These are phyloP conservation scores for Phytophthora niederhauseri DNA, from an alignment of 352 stramenopile genomes.

Conservation along the genomic window DNA sequence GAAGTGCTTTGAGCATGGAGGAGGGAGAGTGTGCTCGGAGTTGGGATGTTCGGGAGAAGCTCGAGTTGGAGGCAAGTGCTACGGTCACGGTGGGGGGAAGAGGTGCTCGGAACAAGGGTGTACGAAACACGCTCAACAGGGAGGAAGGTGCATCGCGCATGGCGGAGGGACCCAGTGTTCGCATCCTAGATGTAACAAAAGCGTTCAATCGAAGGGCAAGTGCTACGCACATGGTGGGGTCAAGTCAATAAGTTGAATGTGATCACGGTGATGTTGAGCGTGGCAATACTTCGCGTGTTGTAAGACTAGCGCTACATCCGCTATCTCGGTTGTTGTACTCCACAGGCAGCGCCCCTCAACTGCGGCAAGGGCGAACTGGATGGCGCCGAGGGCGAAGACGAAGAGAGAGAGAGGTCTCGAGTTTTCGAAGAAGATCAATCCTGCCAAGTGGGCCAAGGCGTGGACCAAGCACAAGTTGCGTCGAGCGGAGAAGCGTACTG, in stretches of 20 bases:
- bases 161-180: neutral
- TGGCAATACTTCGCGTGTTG: no score
- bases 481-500: no score
- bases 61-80: constrained; percentile 5
- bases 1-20: constrained; percentile 2
- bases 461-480: no score
- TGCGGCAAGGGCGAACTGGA: no score
- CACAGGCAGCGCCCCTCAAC: no score
- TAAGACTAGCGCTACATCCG: no score
- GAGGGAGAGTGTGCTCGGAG: neutral
- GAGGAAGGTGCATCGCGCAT: constrained; percentile 3
- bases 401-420: no score
- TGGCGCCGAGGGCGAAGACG: no score
- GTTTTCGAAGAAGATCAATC: no score
- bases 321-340: no score
- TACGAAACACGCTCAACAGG: neutral
- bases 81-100: neutral
- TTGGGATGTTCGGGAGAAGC: constrained; percentile 3
- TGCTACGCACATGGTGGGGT: neutral
- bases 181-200: neutral
- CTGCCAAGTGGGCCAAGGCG: no score
- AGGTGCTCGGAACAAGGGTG: neutral
- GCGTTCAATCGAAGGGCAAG: neutral
- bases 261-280: no score
- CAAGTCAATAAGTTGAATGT: neutral